Evolutionary conservation across 179 eudicot species (phyloP), one percentile per base, ranked within the genome.

Genomic region (Beta corolliflora): DNA sequence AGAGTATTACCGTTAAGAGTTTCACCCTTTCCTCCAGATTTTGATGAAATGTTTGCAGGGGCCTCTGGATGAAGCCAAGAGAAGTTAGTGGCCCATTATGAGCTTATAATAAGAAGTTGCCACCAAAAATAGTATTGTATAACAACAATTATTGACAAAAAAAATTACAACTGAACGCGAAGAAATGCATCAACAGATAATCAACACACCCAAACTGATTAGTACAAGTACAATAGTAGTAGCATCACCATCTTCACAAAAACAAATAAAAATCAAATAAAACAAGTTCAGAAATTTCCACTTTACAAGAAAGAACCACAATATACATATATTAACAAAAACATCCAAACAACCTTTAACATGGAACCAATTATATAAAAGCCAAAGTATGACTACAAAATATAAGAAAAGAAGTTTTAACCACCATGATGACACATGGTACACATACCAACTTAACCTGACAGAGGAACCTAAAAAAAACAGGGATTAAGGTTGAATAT

Each of bases 21-120:
- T 60, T 82, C 89, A 77, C 23, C 82, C 78, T 89, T 88, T 75
- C 89, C 92, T 80, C 89, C 87, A 86, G 85, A 80, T 78, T 88
- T 88, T 54, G 88, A 80, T 1, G 81, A 78, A 46, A 31, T 18
- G 46, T 80, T 79, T 54, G 66, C 50, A 44, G 81, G 86, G 53
- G 50, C 36, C 29, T 83, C 86, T 52, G 53, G 54, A 69, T 41
- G 77, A 61, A 45, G 71, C 78, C 78, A 48, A 25, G 23, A 83
- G 80, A 12, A 50, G 53, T 15, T 56, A 53, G 64, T 71, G 41
- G 66, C 41, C 29, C 72, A 75, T 21, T 56, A 4, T 10, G 18
- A 54, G 10, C 29, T 6, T 36, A 41, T 36, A 19, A 25, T 68
- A 23, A 71, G 0, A 54, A 81, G 23, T 66, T 29, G 70, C 36